Base-by-base conservation (phyloP, 2,329 filamentous ascomycete genomes). In the Ciborinia camelliae region DNA sequence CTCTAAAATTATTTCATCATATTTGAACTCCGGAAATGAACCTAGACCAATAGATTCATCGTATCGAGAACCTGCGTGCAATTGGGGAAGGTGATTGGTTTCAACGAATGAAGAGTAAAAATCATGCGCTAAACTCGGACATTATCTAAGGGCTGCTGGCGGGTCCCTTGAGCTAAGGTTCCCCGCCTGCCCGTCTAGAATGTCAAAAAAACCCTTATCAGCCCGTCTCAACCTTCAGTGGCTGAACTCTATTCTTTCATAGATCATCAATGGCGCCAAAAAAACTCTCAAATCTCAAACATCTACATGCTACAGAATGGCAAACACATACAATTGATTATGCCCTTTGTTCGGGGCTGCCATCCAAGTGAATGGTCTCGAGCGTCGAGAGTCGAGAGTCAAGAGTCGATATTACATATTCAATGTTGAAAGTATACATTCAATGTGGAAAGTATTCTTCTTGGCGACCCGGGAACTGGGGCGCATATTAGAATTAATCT, bases 31-130 rank as follows among this genome's bases (percentile, higher is more conserved):
- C 10, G n/a, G 14, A 10, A 35, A 26, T 35, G 41, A 18, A 6
- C 23, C n/a, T 26, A 20, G 9, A 15, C 41, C 55, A 59, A 59
- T 59, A 8, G 20, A 47, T 35, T 20, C 20, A 23, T 7, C 41
- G 47, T 23, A 59, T 35, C 15, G 12, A 35, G 14, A 59, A 26
- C 15, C 55, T 59, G 55, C 55, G 55, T 59, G 55, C 30, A 59
- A 26, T 41, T 59, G 41, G 41, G n/a, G 41, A 37, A 47, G 55
- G 26, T 59, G 41, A 59, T 59, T 59, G 55, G 55, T 18, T 59
- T 59, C n/a, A 26, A 35, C 41, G 28, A 59, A 59, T 59, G 30
- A 59, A 26, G 28, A 28, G 41, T 26, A 47, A 23, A 4, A 18
- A 45, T 57, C 39, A 26, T 59, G 30, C 41, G 4, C 55, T 59